Conservation (phyloP, 352 stramenopile genomes). For the Pythium utonaiense region DNA sequence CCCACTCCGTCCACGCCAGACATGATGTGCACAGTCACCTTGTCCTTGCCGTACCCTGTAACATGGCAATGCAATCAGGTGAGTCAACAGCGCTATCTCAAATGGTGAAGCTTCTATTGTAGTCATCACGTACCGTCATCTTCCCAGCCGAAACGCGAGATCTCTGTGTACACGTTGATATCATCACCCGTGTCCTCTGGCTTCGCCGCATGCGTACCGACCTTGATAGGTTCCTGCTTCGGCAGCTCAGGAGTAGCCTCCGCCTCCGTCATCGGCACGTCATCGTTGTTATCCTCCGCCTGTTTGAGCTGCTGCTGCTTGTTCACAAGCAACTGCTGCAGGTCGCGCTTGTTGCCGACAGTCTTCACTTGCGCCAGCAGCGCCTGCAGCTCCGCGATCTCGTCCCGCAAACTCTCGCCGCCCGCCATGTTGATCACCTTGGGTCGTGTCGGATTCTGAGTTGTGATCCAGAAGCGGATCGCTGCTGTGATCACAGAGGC, state of each 20-base stretch:
- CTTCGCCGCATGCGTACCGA: conserved; percentile 24
- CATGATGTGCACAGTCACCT: conserved; percentile 81
- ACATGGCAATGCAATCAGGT: background rate
- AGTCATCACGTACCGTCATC: conserved; percentile 48
- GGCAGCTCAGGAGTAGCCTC: conserved; percentile 15
- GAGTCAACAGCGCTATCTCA: background rate
- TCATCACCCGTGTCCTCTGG: conserved; percentile 27
- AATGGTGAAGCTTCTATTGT: background rate
- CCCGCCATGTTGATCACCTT: conserved; percentile 22
- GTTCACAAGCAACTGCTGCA: conserved; percentile 47
- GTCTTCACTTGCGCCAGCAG: conserved; percentile 54
- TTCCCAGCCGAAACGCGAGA: conserved; percentile 84
- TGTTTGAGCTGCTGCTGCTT: conserved; percentile 56
- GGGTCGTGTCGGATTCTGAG: background rate
- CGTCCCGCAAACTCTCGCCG: conserved; percentile 32
- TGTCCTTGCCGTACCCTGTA: conserved; percentile 78
- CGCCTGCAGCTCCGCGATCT: conserved; percentile 67
- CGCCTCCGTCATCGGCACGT: conserved; percentile 27
- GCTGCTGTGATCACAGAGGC: background rate
- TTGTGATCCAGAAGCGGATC: background rate
- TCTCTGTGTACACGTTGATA: conserved; percentile 71
- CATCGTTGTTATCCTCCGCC: conserved; percentile 11
- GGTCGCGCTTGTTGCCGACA: conserved; percentile 54
- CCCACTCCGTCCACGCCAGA: conserved; percentile 80
- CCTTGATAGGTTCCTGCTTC: conserved; percentile 25